Evolutionary conservation across 352 stramenopile species (phyloP).

Genomic region (Globisporangium spinosum): DNA sequence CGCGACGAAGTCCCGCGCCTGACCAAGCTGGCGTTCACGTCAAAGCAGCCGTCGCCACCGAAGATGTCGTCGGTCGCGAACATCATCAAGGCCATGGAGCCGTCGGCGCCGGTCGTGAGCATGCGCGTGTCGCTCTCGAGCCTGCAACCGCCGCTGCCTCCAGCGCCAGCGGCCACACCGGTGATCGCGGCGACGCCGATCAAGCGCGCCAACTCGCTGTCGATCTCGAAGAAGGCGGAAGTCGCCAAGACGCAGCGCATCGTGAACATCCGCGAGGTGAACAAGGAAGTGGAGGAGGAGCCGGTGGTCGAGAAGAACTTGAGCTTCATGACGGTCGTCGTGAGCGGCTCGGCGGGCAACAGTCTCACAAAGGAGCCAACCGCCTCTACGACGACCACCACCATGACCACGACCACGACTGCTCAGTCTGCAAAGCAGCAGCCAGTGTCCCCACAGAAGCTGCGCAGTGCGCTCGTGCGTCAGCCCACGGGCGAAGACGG

Average conservation of each 20-base stretch:
- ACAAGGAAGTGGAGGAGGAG: slow-evolving; percentile 20
- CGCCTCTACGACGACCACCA: slow-evolving; percentile 14
- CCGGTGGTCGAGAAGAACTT: slow-evolving; percentile 4
- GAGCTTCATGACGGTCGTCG: slow-evolving; percentile 45
- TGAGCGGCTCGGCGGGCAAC: slow-evolving; percentile 31
- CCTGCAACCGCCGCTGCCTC: slow-evolving; percentile 39
- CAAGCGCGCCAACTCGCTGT: slow-evolving; percentile 56
- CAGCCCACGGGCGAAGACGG: slow-evolving; percentile 81
- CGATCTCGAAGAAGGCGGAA: slow-evolving; percentile 48
- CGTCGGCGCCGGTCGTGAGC: slow-evolving; percentile 30
- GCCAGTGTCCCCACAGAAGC: slow-evolving; percentile 16
- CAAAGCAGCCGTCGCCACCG: slow-evolving; percentile 54
- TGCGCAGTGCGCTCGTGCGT: slow-evolving; percentile 31
- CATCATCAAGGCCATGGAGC: slow-evolving; percentile 38
- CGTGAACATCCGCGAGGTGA: slow-evolving; percentile 72
- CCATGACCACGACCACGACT: slow-evolving; percentile 13
- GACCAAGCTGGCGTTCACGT: slow-evolving; percentile 73
- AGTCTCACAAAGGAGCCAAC: slow-evolving; percentile 19
- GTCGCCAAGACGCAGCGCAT: slow-evolving; percentile 63
- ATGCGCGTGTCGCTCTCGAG: slow-evolving; percentile 54
- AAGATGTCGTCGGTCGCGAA: slow-evolving; percentile 40
- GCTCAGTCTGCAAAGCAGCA: slow-evolving; percentile 13
- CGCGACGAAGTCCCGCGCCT: slow-evolving; percentile 80
- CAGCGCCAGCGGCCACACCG: slow-evolving; percentile 22
- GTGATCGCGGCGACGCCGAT: slow-evolving; percentile 36